Evolutionary conservation across 179 eudicot genomes (phyloP).

Genomic region (Monotropa hypopitys): DNA sequence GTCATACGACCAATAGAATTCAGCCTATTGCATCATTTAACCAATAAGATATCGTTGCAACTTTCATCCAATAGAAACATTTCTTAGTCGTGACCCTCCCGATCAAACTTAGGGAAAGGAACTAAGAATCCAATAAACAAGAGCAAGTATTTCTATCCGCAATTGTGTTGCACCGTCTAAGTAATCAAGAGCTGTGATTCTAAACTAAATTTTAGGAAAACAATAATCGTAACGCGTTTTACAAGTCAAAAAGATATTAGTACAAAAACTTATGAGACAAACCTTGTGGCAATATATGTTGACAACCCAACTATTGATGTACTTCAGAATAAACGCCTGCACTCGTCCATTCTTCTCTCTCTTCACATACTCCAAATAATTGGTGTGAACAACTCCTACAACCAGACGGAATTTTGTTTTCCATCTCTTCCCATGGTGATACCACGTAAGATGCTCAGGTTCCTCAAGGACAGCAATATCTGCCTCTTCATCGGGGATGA

Average conservation of each 20-base stretch:
- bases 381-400: constrained; percentile 84
- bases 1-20: too few species aligned
- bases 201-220: not conserved
- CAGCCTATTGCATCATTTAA: too few species aligned
- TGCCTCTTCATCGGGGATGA: constrained; percentile 80
- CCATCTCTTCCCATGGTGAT: constrained; percentile 96
- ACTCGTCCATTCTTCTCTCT: constrained; percentile 66
- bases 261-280: constrained; percentile 5
- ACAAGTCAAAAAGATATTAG: not conserved
- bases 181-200: not conserved
- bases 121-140: not conserved
- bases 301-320: constrained; percentile 75
- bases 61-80: too few species aligned
- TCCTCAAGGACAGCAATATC: constrained; percentile 97
- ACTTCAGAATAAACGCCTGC: constrained; percentile 57
- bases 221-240: not conserved
- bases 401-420: constrained; percentile 71
- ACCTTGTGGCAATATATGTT: constrained; percentile 90
- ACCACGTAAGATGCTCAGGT: constrained; percentile 99
- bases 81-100: too few species aligned
- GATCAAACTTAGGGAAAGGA: not conserved
- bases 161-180: not conserved
- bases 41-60: too few species aligned
- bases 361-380: constrained; percentile 77
- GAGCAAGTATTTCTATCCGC: not conserved